phyloP scores from a whole-genome alignment of 176 grass and related monocot species.

The Aegilops bicornis region DNA sequence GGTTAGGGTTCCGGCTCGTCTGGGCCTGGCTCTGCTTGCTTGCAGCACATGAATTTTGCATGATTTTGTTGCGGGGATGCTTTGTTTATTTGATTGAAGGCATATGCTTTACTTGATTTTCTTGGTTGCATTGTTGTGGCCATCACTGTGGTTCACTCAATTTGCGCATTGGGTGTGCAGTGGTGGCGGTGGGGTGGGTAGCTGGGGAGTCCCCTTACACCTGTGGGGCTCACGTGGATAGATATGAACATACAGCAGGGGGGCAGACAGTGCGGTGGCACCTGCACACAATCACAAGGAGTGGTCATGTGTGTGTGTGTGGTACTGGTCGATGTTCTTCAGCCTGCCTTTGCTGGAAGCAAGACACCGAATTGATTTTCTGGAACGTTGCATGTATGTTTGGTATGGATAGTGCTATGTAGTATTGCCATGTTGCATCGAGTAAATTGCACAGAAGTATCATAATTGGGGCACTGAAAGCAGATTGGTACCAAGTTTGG shows the following conservation, averaged over 20 bases:
- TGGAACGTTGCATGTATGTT: neutral
- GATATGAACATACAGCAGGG: neutral
- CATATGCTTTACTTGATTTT: neutral
- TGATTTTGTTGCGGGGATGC: no score
- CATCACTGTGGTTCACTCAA: neutral
- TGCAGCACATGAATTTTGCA: no score
- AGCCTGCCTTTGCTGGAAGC: neutral
- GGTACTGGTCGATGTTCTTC: slow-evolving; percentile 11
- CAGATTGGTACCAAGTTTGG: no score
- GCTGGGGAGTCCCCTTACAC: slow-evolving; percentile 37
- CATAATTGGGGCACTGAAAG: no score
- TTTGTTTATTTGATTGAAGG: neutral
- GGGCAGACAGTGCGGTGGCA: neutral
- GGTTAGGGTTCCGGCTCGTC: neutral
- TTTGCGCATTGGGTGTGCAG: neutral
- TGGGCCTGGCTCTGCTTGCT: no score
- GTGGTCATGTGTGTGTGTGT: neutral
- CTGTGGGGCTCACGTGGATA: neutral
- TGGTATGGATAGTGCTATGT: neutral
- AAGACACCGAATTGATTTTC: slow-evolving; percentile 13
- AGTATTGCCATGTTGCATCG: neutral
- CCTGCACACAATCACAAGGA: neutral
- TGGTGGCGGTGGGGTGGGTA: neutral
- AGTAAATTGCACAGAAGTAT: no score
- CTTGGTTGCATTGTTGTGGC: neutral